Percentiles rank a stretch among this genome's conserved stretches.
phyloP scores from a whole-genome alignment of 345 rosid genomes.

The Balakata baccata region DNA sequence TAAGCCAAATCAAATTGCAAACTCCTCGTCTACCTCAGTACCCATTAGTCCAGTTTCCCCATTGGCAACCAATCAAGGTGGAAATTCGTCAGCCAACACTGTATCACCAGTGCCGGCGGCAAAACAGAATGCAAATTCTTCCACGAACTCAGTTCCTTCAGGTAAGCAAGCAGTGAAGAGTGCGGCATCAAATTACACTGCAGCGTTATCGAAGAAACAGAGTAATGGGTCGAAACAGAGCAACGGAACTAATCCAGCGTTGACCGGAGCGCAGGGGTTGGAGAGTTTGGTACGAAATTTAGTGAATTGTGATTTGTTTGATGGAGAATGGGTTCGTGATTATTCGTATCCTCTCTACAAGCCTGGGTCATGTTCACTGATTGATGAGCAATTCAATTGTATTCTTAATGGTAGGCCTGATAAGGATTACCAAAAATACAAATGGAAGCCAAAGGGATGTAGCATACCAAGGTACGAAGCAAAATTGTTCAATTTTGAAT shows the following conservation, averaged over 20 bases:
- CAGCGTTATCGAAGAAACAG: constrained; percentile 35
- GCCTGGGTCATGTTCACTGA: constrained; percentile 74
- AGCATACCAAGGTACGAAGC: constrained; percentile 62
- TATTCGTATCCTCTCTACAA: constrained; percentile 90
- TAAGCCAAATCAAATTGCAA: constrained; percentile 27
- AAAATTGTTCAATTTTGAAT: neutral
- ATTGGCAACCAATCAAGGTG: constrained; percentile 10
- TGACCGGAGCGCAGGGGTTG: constrained; percentile 36
- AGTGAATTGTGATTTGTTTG: constrained; percentile 70
- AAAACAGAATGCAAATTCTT: neutral
- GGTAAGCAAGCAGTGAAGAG: constrained; percentile 20
- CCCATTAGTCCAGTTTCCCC: neutral
- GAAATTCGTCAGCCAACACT: constrained; percentile 19
- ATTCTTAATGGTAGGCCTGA: constrained; percentile 78
- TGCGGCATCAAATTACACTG: constrained; percentile 38
- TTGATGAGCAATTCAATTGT: constrained; percentile 85
- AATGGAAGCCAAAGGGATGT: constrained; percentile 91
- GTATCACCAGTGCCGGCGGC: constrained; percentile 11
- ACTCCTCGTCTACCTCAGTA: neutral
- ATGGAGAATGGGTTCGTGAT: constrained; percentile 83
- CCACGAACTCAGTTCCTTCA: neutral
- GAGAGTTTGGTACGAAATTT: constrained; percentile 44
- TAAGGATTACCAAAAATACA: constrained; percentile 56
- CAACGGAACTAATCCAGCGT: constrained; percentile 26
- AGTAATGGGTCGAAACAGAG: constrained; percentile 12